These are phyloP conservation scores for Colletotrichum musicola DNA, from an alignment of 2,329 filamentous ascomycete genomes.

Conservation along the genomic window DNA sequence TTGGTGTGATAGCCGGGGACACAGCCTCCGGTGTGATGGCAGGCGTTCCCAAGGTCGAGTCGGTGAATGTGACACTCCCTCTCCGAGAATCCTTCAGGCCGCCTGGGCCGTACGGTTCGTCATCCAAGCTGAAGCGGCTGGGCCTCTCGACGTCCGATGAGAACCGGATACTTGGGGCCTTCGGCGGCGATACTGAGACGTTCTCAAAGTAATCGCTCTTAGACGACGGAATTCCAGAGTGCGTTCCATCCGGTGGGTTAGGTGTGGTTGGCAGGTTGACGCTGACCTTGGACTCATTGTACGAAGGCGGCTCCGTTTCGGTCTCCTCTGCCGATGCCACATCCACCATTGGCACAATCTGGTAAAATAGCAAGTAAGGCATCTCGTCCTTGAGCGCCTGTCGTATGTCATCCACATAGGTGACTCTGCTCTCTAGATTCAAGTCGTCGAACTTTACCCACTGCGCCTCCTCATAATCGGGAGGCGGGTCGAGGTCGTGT, in stretches of 20 bases:
- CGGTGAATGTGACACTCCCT: constrained; percentile 64
- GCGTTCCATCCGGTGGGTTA: constrained; percentile 46
- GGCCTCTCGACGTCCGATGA: constrained; percentile 67
- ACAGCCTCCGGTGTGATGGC: constrained; percentile 50
- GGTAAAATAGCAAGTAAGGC: constrained; percentile 95
- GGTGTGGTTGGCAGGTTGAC: constrained; percentile 48
- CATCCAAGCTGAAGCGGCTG: constrained; percentile 61
- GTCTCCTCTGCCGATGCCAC: constrained; percentile 65
- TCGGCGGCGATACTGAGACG: constrained; percentile 48
- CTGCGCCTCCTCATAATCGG: constrained; percentile 76
- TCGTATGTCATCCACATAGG: constrained; percentile 81
- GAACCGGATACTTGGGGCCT: constrained; percentile 65
- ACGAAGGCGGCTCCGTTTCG: constrained; percentile 68
- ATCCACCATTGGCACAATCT: constrained; percentile 88
- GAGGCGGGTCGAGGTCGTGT: constrained; percentile 68
- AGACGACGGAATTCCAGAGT: constrained; percentile 45
- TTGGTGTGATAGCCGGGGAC: constrained; percentile 56
- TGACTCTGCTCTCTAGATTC: constrained; percentile 74
- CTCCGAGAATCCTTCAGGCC: constrained; percentile 57
- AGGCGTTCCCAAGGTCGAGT: constrained; percentile 56
- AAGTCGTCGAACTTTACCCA: constrained; percentile 97
- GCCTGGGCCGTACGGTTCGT: constrained; percentile 49
- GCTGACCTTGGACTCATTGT: constrained; percentile 64
- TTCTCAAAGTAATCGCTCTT: constrained; percentile 62
- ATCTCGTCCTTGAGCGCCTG: constrained; percentile 85